Conservation (phyloP, 2,329 filamentous ascomycete genomes). For the Hypomyces rosellus region DNA sequence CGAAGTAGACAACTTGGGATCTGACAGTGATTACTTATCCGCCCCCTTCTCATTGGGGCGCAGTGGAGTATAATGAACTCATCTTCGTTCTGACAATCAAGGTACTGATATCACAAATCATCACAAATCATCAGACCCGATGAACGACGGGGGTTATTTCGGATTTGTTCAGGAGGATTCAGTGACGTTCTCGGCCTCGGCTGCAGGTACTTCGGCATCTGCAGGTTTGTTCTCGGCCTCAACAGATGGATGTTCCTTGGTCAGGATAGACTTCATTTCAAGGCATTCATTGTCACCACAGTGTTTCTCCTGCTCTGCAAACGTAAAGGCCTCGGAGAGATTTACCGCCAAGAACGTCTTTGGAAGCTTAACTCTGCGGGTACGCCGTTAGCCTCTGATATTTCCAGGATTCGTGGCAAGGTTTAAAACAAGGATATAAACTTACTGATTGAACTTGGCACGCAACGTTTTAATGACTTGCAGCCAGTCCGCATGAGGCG, state of each 20-base stretch:
- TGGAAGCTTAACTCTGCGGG: slow-evolving; percentile 53
- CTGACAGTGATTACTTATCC: too few relatives aligned
- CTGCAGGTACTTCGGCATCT: slow-evolving; percentile 2
- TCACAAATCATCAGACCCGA: too few relatives aligned
- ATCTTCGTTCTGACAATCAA: too few relatives aligned
- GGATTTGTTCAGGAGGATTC: slow-evolving; percentile 12
- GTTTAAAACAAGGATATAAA: slow-evolving; percentile 15
- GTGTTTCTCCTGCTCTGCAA: slow-evolving; percentile 50
- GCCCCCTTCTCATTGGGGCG: too few relatives aligned
- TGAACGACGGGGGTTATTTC: background rate
- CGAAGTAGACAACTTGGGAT: too few relatives aligned
- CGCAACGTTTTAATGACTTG: slow-evolving; percentile 92
- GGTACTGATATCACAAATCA: too few relatives aligned
- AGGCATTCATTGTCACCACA: slow-evolving; percentile 40
- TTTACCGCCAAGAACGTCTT: slow-evolving; percentile 62
- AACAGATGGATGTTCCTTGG: slow-evolving; percentile 23
- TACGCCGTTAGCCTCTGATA: too few relatives aligned
- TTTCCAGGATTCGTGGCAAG: too few relatives aligned
- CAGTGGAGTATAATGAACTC: too few relatives aligned
- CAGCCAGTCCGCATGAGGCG: slow-evolving; percentile 90
- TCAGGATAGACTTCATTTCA: slow-evolving; percentile 39
- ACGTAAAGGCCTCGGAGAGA: slow-evolving; percentile 55
- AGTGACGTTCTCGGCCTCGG: slow-evolving; percentile 11
- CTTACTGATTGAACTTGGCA: slow-evolving; percentile 90
- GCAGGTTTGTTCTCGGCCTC: slow-evolving; percentile 2